A percentile compares a stretch with the other conserved stretches of the same genome.
Conservation (phyloP, 805 yeast genomes). For the Hemisphaericaspora nanyangensis region DNA sequence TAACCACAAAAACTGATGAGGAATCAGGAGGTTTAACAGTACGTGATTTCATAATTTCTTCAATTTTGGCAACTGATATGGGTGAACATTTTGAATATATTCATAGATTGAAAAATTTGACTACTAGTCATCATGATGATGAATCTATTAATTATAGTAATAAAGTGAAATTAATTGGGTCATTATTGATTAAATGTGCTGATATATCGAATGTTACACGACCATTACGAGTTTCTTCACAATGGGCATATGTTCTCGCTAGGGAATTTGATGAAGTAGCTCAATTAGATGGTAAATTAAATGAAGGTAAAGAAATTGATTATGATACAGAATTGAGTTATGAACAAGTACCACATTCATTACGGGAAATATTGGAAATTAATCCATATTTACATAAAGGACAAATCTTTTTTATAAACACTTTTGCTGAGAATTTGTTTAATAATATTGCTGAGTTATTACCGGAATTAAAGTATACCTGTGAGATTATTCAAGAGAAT, state of each 20-base stretch:
- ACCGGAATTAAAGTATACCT: constrained; percentile 57
- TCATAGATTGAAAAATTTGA: constrained; percentile 38
- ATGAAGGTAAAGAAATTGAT: constrained; percentile 6
- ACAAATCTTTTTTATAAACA: constrained; percentile 77
- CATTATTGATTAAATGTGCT: constrained; percentile 84
- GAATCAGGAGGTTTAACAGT: constrained; percentile 15
- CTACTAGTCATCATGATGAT: constrained; percentile 16
- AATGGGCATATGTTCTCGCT: constrained; percentile 82
- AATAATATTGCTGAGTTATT: constrained; percentile 55
- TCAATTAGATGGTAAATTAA: constrained; percentile 40
- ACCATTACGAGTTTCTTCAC: constrained; percentile 66
- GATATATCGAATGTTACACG: constrained; percentile 93
- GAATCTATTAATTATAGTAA: constrained; percentile 10
- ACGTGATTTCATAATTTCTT: constrained; percentile 28
- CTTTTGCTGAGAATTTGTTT: constrained; percentile 80
- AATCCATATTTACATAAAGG: constrained; percentile 59
- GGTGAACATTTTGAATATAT: constrained; percentile 77
- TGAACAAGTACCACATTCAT: constrained; percentile 34
- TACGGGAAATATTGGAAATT: constrained; percentile 41
- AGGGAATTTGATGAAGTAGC: constrained; percentile 73
- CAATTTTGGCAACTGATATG: constrained; percentile 76
- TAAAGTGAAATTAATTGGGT: constrained; percentile 46
- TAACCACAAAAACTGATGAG: constrained; percentile 15
- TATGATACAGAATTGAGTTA: constrained; percentile 14
- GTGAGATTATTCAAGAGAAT: constrained; percentile 51